phyloP scores from a whole-genome alignment of 2,329 filamentous ascomycete genomes.

The Penicillium digitatum region DNA sequence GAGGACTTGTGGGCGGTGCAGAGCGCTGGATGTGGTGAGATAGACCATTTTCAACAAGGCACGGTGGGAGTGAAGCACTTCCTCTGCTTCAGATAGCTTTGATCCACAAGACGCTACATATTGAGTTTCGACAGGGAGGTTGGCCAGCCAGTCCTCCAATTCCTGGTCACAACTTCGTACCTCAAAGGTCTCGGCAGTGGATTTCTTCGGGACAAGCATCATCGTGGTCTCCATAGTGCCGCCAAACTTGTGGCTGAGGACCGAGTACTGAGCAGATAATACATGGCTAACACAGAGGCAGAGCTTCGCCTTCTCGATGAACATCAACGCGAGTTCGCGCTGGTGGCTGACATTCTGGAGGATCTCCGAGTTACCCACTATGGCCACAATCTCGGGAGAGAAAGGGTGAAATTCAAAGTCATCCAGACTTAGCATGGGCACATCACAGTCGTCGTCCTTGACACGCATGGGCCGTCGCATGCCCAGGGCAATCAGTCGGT shows the following conservation, averaged over 20 bases:
- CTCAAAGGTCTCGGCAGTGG: constrained; percentile 73
- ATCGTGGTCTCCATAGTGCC: constrained; percentile 71
- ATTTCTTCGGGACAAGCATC: constrained; percentile 88
- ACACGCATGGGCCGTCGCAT: constrained; percentile 91
- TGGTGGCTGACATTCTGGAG: constrained; percentile 70
- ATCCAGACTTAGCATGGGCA: constrained; percentile 77
- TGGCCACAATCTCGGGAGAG: constrained; percentile 62
- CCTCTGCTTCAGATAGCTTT: constrained; percentile 46
- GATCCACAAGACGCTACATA: constrained; percentile 64
- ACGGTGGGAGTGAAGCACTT: constrained; percentile 63
- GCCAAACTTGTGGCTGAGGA: constrained; percentile 74
- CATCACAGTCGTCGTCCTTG: constrained; percentile 89
- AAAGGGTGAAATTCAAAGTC: constrained; percentile 78
- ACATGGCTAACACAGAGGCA: constrained; percentile 88
- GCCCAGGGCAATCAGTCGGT: constrained; percentile 84
- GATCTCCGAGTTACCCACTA: constrained; percentile 66
- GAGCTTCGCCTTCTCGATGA: constrained; percentile 84
- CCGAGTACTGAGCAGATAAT: constrained; percentile 85
- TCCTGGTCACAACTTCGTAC: constrained; percentile 76
- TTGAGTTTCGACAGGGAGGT: constrained; percentile 66
- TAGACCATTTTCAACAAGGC: constrained; percentile 93
- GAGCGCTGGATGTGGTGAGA: constrained; percentile 82
- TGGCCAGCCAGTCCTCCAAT: constrained; percentile 70
- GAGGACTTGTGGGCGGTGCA: constrained; percentile 87
- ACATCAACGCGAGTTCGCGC: constrained; percentile 76